phyloP scores from a whole-genome alignment of 2,329 filamentous ascomycete genomes.

The Aspergillus chevalieri region DNA sequence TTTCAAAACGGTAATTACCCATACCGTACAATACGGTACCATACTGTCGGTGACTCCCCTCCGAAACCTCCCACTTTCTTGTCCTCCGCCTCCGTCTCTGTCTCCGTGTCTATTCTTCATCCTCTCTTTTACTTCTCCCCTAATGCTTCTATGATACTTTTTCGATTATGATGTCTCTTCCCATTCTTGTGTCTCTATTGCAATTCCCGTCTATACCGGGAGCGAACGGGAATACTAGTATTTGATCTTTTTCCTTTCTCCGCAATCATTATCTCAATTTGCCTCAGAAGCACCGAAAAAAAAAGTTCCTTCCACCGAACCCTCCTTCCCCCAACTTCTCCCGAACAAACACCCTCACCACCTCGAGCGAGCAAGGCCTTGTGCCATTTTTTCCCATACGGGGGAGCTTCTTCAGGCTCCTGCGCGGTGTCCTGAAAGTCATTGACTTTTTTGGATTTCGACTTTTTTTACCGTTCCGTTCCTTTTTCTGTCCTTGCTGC shows the following conservation, averaged over 20 bases:
- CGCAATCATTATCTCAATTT: constrained; percentile 10
- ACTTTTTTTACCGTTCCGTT: constrained; percentile 5
- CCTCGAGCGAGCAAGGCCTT: constrained; percentile 3
- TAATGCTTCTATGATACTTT: constrained; percentile 17
- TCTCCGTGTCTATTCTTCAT: constrained; percentile 11
- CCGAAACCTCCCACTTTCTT: constrained; percentile 4
- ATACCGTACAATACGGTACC: background rate
- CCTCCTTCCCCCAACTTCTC: constrained; percentile 14
- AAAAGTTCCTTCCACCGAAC: constrained; percentile 23
- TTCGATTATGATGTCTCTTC: constrained; percentile 32
- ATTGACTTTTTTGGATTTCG: constrained; percentile 6
- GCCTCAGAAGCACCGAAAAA: constrained; percentile 11
- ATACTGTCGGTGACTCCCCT: background rate
- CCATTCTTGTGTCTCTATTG: constrained; percentile 23
- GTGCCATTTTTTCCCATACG: constrained; percentile 4
- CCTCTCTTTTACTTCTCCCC: constrained; percentile 11
- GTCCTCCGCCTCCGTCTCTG: constrained; percentile 17
- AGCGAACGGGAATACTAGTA: constrained; percentile 36
- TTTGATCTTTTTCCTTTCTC: constrained; percentile 19
- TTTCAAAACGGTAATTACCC: background rate
- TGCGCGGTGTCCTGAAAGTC: background rate
- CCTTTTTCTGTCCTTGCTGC: constrained; percentile 9
- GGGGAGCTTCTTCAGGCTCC: background rate
- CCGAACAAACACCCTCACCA: constrained; percentile 7
- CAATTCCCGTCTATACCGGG: constrained; percentile 39